These are phyloP conservation scores for Clitoria ternatea DNA, from an alignment of 306 rosid species.

Conservation along the genomic window DNA sequence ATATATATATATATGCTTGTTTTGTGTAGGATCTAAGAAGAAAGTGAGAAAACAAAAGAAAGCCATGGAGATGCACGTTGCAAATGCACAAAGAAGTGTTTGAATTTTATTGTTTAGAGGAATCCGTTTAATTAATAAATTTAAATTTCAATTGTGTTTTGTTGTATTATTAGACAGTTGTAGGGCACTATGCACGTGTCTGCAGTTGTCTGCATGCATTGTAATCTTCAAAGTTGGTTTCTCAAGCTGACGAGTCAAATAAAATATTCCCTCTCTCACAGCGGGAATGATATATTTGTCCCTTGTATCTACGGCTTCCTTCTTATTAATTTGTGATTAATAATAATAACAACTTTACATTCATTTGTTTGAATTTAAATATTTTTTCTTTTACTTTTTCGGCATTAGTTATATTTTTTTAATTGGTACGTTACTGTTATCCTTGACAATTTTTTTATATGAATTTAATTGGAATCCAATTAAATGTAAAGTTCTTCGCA, in stretches of 20 bases:
- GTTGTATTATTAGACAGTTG: constrained; percentile 24
- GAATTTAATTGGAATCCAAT: too few species aligned
- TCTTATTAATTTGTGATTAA: not conserved
- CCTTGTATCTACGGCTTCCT: not conserved
- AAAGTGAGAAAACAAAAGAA: constrained; percentile 18
- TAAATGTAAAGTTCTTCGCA: too few species aligned
- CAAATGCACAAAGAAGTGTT: not conserved
- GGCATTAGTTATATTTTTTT: not conserved
- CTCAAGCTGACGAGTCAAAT: not conserved
- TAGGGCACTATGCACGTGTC: constrained; percentile 16
- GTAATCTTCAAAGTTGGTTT: constrained; percentile 25
- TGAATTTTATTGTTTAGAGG: constrained; percentile 10
- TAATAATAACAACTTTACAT: not conserved
- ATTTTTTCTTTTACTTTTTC: not conserved
- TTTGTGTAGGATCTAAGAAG: constrained; percentile 13
- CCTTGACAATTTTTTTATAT: too few species aligned
- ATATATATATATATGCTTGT: not conserved
- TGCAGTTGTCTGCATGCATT: constrained; percentile 10
- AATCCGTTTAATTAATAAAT: not conserved
- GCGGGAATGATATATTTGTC: not conserved
- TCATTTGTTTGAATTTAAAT: not conserved
- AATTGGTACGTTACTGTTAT: too few species aligned
- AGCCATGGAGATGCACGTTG: not conserved
- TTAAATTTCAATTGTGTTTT: not conserved
- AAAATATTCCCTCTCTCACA: not conserved